Conservation (phyloP, 2,329 filamentous ascomycete genomes). For the Xylaria sp. region DNA sequence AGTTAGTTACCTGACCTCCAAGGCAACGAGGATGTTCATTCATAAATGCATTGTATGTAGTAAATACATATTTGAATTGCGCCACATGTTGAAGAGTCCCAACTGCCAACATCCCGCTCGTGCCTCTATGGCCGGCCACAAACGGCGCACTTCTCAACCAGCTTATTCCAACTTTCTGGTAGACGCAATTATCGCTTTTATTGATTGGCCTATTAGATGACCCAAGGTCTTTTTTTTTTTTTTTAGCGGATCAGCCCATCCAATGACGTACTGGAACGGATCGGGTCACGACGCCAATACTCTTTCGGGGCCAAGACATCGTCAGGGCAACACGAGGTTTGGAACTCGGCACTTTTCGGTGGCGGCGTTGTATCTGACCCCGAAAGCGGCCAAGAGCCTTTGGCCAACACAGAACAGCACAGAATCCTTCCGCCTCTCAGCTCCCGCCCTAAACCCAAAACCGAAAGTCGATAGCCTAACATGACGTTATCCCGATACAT, state of each 20-base stretch:
- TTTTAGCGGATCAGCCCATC: conserved; percentile 14
- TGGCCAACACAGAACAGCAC: conserved; percentile 33
- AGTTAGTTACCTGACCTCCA: no score
- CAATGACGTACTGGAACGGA: conserved; percentile 26
- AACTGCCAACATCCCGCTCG: no score
- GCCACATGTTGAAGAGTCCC: no score
- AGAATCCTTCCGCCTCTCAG: conserved; percentile 25
- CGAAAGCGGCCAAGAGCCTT: conserved; percentile 37
- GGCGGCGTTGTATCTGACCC: conserved; percentile 37
- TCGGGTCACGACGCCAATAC: conserved; percentile 20
- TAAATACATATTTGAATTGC: not conserved
- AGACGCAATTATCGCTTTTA: conserved; percentile 6
- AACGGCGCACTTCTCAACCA: conserved; percentile 5
- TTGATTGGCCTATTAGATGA: conserved; percentile 2
- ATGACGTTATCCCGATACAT: conserved; percentile 41
- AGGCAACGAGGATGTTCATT: no score
- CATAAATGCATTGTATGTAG: not conserved
- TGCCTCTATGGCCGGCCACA: not conserved
- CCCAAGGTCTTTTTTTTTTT: not conserved
- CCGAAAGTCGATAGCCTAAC: conserved; percentile 37
- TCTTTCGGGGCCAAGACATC: conserved; percentile 32
- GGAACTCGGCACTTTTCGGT: conserved; percentile 42
- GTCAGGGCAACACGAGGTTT: conserved; percentile 50
- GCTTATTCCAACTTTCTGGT: not conserved
- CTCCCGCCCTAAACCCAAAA: conserved; percentile 28